These are phyloP conservation scores for Galeopsis tetrahit DNA, from an alignment of 257 asterid species.

Conservation along the genomic window DNA sequence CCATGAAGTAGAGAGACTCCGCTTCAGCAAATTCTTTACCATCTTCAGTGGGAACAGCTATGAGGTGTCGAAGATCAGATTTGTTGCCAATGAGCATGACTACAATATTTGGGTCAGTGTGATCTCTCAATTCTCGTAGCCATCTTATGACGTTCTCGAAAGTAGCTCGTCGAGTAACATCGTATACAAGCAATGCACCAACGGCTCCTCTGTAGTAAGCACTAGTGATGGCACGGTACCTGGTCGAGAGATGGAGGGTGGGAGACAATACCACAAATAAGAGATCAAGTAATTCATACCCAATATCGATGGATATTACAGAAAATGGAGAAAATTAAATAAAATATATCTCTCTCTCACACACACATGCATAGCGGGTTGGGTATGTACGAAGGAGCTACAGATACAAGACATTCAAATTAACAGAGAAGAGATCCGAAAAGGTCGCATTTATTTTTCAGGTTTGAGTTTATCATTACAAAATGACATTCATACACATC, in stretches of 20 bases:
- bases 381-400: background rate
- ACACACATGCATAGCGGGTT: background rate
- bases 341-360: background rate
- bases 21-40: slow-evolving; percentile 51
- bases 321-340: background rate
- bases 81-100: slow-evolving; percentile 62
- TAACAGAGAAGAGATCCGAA: background rate
- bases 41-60: slow-evolving; percentile 52
- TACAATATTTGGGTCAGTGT: slow-evolving; percentile 51
- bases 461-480: background rate
- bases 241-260: slow-evolving; percentile 3
- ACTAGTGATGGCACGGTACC: slow-evolving; percentile 59
- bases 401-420: background rate
- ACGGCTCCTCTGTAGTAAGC: slow-evolving; percentile 65
- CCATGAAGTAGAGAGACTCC: slow-evolving; percentile 59
- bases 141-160: slow-evolving; percentile 54
- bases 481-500: background rate
- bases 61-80: slow-evolving; percentile 56
- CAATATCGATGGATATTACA: background rate
- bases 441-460: background rate
- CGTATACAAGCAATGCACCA: slow-evolving; percentile 58
- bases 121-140: slow-evolving; percentile 56
- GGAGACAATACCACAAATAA: slow-evolving; percentile 5
- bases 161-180: slow-evolving; percentile 53
- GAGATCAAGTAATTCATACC: background rate